Evolutionary conservation across 1,139 yeast genomes (phyloP), one percentile per base, ranked within the genome.

Genomic region (Taphrina sp.): DNA sequence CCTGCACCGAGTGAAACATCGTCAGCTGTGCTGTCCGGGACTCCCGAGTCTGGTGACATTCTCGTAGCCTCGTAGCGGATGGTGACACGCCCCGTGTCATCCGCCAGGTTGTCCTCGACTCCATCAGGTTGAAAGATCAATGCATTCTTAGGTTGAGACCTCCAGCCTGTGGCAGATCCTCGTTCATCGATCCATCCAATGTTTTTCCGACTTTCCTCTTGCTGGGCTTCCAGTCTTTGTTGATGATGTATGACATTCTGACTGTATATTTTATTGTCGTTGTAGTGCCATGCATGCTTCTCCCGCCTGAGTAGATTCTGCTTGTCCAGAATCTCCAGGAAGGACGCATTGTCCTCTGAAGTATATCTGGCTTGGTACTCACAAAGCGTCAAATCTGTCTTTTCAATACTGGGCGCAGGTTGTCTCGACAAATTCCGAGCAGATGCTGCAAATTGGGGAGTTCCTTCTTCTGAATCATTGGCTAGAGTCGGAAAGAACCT

Each of bases 341-440:
- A 69, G 22, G 70, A 65, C 8, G 64, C 67, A 55, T 69, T 69
- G 55, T 69, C 72, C 53, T 69, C 72, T 0, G 72, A 65, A 0
- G 71, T 69, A 47, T 64, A 63, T 16, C 58, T 62, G 5, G 62
- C 61, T 45, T 68, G 72, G 41, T 64, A 69, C 22, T 62, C 52
- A 33, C 55, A 61, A n/a, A 63, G 52, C 10, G 56, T 35, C 28
- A 59, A 22, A 5, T 38, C n/a, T 8, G 34, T 41, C 31, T 12
- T 7, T 26, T 26, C 12, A 12, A 26, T 12, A 7, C 10, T 7
- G 31, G 10, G 31, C 10, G 7, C 31, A 26, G 31, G 31, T 7
- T 12, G 31, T 12, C 31, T 26, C 7, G 7, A 12, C 12, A 26
- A 26, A 12, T 12, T 26, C 31, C 31, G 31, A n/a, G 43, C 31